A percentile compares a stretch with the other conserved stretches of the same genome.
phyloP scores from a whole-genome alignment of 371 early-diverging fungal species.

The Blakeslea trispora region DNA sequence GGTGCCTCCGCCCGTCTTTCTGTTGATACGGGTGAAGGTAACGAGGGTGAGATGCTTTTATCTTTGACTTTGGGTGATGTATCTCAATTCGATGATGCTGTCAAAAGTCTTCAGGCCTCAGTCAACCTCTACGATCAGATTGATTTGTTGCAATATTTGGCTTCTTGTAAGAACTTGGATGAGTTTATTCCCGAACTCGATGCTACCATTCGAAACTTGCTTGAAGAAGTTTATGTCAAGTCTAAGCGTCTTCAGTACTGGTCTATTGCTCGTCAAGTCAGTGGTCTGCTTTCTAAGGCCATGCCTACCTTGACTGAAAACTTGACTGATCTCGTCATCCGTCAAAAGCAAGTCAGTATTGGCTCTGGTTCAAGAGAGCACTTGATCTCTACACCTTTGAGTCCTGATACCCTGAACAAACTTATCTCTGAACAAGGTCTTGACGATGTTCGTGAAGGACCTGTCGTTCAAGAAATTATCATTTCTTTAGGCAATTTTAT shows the following conservation, averaged over 20 bases:
- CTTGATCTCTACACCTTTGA: conserved; percentile 67
- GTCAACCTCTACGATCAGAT: conserved; percentile 84
- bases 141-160: conserved; percentile 78
- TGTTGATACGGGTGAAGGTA: conserved; percentile 1
- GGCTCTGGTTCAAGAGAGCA: conserved; percentile 73
- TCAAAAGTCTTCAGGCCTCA: conserved; percentile 61
- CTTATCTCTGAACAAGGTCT: conserved; percentile 66
- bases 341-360: conserved; percentile 79
- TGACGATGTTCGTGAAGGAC: conserved; percentile 84
- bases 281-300: conserved; percentile 75
- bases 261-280: conserved; percentile 83
- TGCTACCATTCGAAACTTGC: conserved; percentile 62
- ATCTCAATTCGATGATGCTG: conserved; percentile 62
- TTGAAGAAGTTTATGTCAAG: conserved; percentile 85
- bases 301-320: conserved; percentile 79
- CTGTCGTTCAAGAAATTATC: conserved; percentile 83
- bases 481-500: conserved; percentile 80
- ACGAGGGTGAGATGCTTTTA: conserved; percentile 34
- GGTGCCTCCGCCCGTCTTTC: conserved; percentile 1
- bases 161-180: conserved; percentile 69
- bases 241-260: conserved; percentile 75
- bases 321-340: conserved; percentile 80
- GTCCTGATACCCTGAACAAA: conserved; percentile 66
- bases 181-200: conserved; percentile 51
- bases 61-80: conserved; percentile 73